A percentile compares a stretch with the other conserved stretches of the same genome.
Evolutionary conservation across 352 stramenopile species (phyloP).

Genomic region (Phytopythium mirpurense): DNA sequence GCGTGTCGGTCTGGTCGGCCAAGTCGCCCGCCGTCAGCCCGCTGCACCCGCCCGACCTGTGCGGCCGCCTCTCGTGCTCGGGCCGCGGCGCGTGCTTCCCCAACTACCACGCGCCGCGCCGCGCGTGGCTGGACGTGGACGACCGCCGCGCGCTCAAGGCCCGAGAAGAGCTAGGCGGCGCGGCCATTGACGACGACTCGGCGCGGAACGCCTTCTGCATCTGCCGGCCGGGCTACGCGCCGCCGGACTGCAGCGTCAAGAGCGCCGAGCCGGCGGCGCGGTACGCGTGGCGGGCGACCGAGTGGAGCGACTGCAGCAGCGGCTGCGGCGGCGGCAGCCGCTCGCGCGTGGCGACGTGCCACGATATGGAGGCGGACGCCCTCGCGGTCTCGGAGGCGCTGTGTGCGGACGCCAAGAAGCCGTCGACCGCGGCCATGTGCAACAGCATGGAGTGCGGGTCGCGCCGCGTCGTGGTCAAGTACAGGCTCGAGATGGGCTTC

Average conservation of each 20-base stretch:
- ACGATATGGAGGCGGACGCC: constrained; percentile 22
- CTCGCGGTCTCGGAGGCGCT: constrained; percentile 17
- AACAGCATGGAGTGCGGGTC: constrained; percentile 75
- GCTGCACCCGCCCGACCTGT: constrained; percentile 68
- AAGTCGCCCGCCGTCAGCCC: constrained; percentile 68
- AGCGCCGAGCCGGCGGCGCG: constrained; percentile 19
- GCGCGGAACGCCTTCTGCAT: constrained; percentile 39
- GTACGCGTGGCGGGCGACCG: constrained; percentile 47
- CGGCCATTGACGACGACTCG: constrained; percentile 17
- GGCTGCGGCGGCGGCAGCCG: constrained; percentile 61
- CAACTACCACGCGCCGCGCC: constrained; percentile 32
- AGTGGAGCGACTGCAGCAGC: constrained; percentile 53
- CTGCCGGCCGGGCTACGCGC: constrained; percentile 52
- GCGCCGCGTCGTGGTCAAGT: constrained; percentile 58
- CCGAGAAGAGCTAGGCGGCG: constrained; percentile 7
- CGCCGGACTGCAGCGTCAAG: constrained; percentile 61
- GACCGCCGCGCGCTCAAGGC: not conserved
- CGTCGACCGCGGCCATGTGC: constrained; percentile 56
- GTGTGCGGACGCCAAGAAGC: constrained; percentile 32
- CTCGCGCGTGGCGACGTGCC: constrained; percentile 34
- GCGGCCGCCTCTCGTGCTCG: constrained; percentile 49
- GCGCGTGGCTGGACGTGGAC: not conserved
- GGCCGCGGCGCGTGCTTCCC: constrained; percentile 67
- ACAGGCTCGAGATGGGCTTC: constrained; percentile 71
- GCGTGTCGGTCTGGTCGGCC: constrained; percentile 62